Evolutionary conservation across 495 filamentous ascomycete genomes (phyloP).

Genomic region (Lasiosphaeriaceae sp.): DNA sequence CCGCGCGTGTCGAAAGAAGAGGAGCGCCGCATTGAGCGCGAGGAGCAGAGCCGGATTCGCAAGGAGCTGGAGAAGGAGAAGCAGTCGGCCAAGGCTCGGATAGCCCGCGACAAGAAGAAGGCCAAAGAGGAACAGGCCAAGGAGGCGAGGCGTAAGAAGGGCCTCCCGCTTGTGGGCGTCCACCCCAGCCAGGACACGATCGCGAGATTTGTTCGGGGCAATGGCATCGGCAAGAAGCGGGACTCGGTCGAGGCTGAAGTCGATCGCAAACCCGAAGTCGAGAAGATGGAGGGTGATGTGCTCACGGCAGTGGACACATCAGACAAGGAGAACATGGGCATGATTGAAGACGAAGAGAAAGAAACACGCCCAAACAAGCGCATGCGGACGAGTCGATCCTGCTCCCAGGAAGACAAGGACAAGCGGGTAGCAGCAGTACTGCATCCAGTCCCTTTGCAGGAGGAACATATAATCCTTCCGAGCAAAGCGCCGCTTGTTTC

Average conservation of each 20-base stretch:
- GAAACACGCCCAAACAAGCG: too few species aligned
- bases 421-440: too few species aligned
- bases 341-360: too few species aligned
- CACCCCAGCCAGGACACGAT: constrained; percentile 44
- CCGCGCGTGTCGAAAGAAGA: constrained; percentile 40
- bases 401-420: too few species aligned
- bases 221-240: constrained; percentile 22
- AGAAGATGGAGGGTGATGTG: too few species aligned
- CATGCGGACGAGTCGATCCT: too few species aligned
- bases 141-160: constrained; percentile 37
- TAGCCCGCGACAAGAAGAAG: constrained; percentile 40
- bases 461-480: too few species aligned
- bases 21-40: constrained; percentile 34
- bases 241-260: constrained; percentile 7
- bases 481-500: too few species aligned
- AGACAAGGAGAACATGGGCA: too few species aligned
- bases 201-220: constrained; percentile 36
- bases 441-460: too few species aligned
- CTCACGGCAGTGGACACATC: too few species aligned
- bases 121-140: constrained; percentile 34
- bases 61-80: constrained; percentile 44
- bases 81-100: constrained; percentile 29
- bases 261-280: constrained; percentile 3
- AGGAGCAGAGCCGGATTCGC: constrained; percentile 43
- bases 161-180: constrained; percentile 36